Evolutionary conservation across 2,329 filamentous ascomycete species (phyloP).

Genomic region (Pseudocercospora ulei): DNA sequence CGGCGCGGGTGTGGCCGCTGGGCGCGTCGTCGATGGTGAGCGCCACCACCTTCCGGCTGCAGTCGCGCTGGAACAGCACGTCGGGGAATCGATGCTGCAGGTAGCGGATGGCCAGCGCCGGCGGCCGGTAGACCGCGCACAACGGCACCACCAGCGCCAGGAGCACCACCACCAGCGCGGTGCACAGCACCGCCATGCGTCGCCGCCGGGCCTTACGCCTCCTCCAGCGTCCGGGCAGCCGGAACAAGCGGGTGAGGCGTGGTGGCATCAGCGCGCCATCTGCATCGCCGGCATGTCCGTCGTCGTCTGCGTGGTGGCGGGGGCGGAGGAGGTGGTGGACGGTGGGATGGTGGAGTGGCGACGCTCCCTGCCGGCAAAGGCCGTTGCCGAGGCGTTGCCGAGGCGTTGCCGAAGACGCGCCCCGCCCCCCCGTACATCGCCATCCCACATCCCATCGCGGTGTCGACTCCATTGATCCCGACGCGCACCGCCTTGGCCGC

Average conservation of each 20-base stretch:
- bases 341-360: too few relatives aligned
- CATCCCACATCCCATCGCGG: slow-evolving; percentile 2
- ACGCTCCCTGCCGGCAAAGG: too few relatives aligned
- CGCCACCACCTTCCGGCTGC: slow-evolving; percentile 57
- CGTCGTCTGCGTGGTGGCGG: not conserved
- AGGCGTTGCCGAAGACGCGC: slow-evolving; percentile 1
- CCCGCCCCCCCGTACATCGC: not conserved
- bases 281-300: too few relatives aligned
- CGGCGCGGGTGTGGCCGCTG: slow-evolving; percentile 59
- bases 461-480: too few relatives aligned
- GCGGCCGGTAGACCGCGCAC: slow-evolving; percentile 74
- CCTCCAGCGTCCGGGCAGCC: slow-evolving; percentile 31
- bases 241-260: slow-evolving; percentile 30
- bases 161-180: slow-evolving; percentile 23
- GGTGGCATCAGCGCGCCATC: slow-evolving; percentile 30
- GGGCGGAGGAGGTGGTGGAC: not conserved
- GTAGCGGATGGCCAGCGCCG: slow-evolving; percentile 58
- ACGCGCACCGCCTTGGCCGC: slow-evolving; percentile 36
- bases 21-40: slow-evolving; percentile 83
- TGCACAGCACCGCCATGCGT: slow-evolving; percentile 29
- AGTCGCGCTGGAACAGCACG: slow-evolving; percentile 62
- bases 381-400: slow-evolving; percentile 11
- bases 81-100: slow-evolving; percentile 64
- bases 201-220: slow-evolving; percentile 28
- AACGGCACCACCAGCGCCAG: slow-evolving; percentile 38